phyloP scores from a whole-genome alignment of 2,329 filamentous ascomycete species.

The Fusarium sublunatum region DNA sequence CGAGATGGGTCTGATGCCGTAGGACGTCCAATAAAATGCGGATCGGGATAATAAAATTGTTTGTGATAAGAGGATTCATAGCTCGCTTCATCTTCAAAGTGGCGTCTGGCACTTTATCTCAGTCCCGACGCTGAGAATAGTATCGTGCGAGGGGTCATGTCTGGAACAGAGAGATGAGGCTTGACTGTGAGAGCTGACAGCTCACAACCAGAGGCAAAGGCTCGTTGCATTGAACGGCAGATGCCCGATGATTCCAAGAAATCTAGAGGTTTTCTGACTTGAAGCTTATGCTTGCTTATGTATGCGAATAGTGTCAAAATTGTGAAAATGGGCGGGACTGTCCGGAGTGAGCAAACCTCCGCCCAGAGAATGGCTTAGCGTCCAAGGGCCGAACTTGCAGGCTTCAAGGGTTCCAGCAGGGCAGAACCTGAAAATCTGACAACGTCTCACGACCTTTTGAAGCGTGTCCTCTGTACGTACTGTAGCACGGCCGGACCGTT shows the following conservation, averaged over 20 bases:
- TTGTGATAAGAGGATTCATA: slow-evolving; percentile 18
- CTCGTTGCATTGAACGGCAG: slow-evolving; percentile 15
- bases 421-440: slow-evolving; percentile 28
- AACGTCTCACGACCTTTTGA: slow-evolving; percentile 39
- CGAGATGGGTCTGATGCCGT: slow-evolving; percentile 31
- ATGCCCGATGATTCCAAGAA: neutral
- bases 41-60: slow-evolving; percentile 22
- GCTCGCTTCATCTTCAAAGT: slow-evolving; percentile 16
- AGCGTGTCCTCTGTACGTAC: slow-evolving; percentile 8
- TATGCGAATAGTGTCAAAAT: slow-evolving; percentile 36
- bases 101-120: slow-evolving; percentile 16
- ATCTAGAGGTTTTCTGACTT: neutral
- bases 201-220: slow-evolving; percentile 20
- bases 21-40: slow-evolving; percentile 20
- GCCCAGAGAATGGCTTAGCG: slow-evolving; percentile 18
- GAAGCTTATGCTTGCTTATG: slow-evolving; percentile 12
- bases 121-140: slow-evolving; percentile 23
- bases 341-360: slow-evolving; percentile 7
- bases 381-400: slow-evolving; percentile 16
- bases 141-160: slow-evolving; percentile 21
- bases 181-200: slow-evolving; percentile 29
- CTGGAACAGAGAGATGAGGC: slow-evolving; percentile 34
- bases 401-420: slow-evolving; percentile 31
- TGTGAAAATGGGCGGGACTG: slow-evolving; percentile 34
- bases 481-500: slow-evolving; percentile 34